Base-by-base conservation (phyloP, 495 filamentous ascomycete species). In the Xylaria venustula region DNA sequence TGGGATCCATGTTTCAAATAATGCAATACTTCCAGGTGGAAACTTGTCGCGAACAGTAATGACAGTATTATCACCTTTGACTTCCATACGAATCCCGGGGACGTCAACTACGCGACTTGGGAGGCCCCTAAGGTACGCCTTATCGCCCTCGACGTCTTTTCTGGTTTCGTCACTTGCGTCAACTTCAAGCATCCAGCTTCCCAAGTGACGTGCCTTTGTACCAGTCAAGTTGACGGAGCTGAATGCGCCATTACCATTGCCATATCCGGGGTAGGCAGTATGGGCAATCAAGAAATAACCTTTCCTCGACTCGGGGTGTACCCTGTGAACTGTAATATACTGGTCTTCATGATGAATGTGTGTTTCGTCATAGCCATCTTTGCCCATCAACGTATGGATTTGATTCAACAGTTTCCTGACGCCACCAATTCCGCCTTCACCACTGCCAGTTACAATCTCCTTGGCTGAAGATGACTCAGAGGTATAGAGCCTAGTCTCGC, bases 1-100 rank as follows among this genome's bases (percentile, higher is more conserved):
- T 5, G 92, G 92, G 50, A 98, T 93, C 87, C 87, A 96, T 0
- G 95, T 99, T 76, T 98, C 91, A 62, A 97, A 96, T 2, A 99
- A 76, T 20, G 95, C 92, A 62, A 98, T 94, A 63, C 91, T 93
- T 63, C 95, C 95, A 23, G 95, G 92, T 17, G 91, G 88, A 67
- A 99, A 93, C 44, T 83, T 81, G 19, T 90, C 85, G 6, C 88
- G 85, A n/a, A 96, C 85, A 5, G 84, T 86, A 58, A 98, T 90
- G 40, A 85, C 81, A n/a, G 91, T 92, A 46, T 88, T 87, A 20
- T 88, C 79, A 0, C 79, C 84, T 53, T 83, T 79, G 12, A 81
- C 75, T 64, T 94, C 90, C 62, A 95, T 78, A 34, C 76, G 69
- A 46, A 92, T 82, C 26, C 86, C 87, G 32, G 87, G 80, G n/a